Conservation (phyloP, 352 stramenopile species). For the Phytophthora pinifolia region DNA sequence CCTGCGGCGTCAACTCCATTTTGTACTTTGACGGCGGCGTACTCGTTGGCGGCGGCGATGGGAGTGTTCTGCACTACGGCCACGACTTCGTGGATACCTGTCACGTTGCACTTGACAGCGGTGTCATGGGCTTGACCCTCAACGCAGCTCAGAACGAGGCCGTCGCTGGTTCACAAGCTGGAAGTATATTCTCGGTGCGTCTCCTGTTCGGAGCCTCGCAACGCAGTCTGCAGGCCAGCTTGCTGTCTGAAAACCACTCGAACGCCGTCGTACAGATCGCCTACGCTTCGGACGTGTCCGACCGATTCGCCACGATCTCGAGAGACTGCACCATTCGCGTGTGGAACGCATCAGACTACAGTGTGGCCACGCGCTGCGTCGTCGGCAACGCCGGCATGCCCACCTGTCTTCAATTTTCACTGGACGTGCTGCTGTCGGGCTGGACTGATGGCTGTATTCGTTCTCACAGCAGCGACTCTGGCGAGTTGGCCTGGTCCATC, state of each 20-base stretch:
- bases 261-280: conserved; percentile 72
- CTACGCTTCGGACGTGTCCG: conserved; percentile 77
- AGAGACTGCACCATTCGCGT: conserved; percentile 87
- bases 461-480: conserved; percentile 84
- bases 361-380: conserved; percentile 46
- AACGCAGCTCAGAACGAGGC: conserved; percentile 63
- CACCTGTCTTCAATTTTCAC: conserved; percentile 80
- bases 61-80: conserved; percentile 82
- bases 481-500: conserved; percentile 86
- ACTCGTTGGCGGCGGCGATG: conserved; percentile 86
- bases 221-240: conserved; percentile 19
- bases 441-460: conserved; percentile 91
- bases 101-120: conserved; percentile 66
- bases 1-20: conserved; percentile 75
- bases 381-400: conserved; percentile 66
- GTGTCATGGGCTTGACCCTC: conserved; percentile 55
- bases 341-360: conserved; percentile 91
- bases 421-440: conserved; percentile 87
- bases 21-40: conserved; percentile 44
- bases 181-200: conserved; percentile 73
- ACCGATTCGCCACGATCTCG: conserved; percentile 90
- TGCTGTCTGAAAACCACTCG: conserved; percentile 79
- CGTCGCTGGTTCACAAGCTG: conserved; percentile 75
- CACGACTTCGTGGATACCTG: conserved; percentile 71
- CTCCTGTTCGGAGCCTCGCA: conserved; percentile 47